Evolutionary conservation across 169 alveolate species (phyloP).

Genomic region (Cryptosporidium tyzzeri): DNA sequence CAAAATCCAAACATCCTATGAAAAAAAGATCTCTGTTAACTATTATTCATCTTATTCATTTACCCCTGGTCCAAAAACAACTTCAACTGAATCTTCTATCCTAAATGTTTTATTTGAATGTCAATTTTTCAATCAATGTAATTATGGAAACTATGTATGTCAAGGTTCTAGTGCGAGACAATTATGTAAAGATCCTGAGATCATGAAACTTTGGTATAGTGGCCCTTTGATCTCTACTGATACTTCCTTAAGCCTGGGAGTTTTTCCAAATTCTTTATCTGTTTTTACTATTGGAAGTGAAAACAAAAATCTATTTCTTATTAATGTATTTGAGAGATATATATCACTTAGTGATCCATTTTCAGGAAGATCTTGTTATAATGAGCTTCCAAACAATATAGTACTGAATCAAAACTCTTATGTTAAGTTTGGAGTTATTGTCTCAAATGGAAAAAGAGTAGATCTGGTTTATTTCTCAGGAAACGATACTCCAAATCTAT

Average conservation of each 20-base stretch:
- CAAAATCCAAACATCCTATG: conserved; percentile 1
- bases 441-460: conserved; percentile 12
- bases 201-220: conserved; percentile 36
- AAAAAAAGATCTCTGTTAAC: neutral
- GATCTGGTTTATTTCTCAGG: conserved; percentile 16
- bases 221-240: conserved; percentile 40
- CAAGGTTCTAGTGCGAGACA: conserved; percentile 59
- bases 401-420: neutral
- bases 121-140: conserved; percentile 46
- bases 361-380: conserved; percentile 64
- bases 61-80: conserved; percentile 63
- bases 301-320: conserved; percentile 21
- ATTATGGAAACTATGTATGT: conserved; percentile 44
- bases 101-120: conserved; percentile 20
- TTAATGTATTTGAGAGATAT: conserved; percentile 46
- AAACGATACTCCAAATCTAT: neutral
- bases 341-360: conserved; percentile 38
- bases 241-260: conserved; percentile 11
- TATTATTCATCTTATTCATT: conserved; percentile 41
- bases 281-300: conserved; percentile 31
- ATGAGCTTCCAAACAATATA: conserved; percentile 1
- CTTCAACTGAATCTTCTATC: conserved; percentile 32
- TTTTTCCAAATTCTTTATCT: conserved; percentile 50
- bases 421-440: conserved; percentile 22
- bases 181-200: conserved; percentile 18